Percentiles rank a stretch among this genome's conserved stretches.
Evolutionary conservation across 495 filamentous ascomycete genomes (phyloP).

Genomic region (Parathielavia appendiculata): DNA sequence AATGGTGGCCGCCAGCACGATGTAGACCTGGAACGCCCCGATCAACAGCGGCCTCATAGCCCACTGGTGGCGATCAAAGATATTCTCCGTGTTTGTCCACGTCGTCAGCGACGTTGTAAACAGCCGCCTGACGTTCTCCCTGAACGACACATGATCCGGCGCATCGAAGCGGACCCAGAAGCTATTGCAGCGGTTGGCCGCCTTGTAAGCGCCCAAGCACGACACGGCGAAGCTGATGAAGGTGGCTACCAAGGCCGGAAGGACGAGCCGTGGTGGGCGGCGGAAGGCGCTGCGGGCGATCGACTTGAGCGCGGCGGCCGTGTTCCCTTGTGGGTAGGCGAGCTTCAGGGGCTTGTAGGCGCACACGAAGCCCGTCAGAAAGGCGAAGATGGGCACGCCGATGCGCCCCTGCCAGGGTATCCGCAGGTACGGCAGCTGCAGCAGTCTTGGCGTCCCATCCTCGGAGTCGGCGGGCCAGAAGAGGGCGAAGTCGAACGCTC

Average conservation of each 20-base stretch:
- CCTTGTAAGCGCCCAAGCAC: conserved; percentile 52
- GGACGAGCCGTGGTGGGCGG: conserved; percentile 55
- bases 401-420: conserved; percentile 59
- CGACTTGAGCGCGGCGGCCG: conserved; percentile 47
- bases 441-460: conserved; percentile 43
- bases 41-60: conserved; percentile 56
- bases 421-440: conserved; percentile 58
- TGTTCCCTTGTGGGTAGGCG: conserved; percentile 49
- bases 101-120: conserved; percentile 47
- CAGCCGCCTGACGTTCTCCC: conserved; percentile 34
- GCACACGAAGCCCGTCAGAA: conserved; percentile 64
- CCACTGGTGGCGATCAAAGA: conserved; percentile 63
- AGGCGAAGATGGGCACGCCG: conserved; percentile 61
- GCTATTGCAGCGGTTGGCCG: conserved; percentile 51
- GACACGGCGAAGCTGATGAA: conserved; percentile 52
- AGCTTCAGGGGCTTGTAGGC: conserved; percentile 59
- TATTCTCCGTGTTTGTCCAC: conserved; percentile 56
- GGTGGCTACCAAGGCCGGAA: conserved; percentile 57
- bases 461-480: conserved; percentile 50
- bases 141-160: conserved; percentile 33
- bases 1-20: conserved; percentile 51
- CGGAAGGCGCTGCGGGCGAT: conserved; percentile 60
- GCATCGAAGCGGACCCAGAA: conserved; percentile 56
- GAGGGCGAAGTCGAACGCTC: conserved; percentile 53
- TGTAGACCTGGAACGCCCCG: conserved; percentile 59